A percentile compares a stretch with the other conserved stretches of the same genome.
phyloP scores from a whole-genome alignment of 192 early-diverging fungal genomes.

The Entrophospora sp. region DNA sequence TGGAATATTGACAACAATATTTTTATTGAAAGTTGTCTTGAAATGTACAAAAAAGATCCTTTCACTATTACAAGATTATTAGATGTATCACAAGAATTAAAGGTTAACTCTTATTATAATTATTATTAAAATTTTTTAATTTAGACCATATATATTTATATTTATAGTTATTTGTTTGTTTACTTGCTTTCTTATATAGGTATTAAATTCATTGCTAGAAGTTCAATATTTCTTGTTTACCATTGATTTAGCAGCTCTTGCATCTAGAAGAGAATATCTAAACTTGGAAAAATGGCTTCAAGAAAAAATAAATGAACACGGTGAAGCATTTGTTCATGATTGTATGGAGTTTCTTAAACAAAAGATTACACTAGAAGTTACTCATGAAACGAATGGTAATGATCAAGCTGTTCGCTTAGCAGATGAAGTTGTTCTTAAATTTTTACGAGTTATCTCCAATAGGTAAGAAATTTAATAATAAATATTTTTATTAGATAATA shows the following conservation, averaged over 20 bases:
- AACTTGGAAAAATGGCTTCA: conserved; percentile 81
- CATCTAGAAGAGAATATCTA: conserved; percentile 66
- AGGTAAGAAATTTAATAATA: conserved; percentile 29
- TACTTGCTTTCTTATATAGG: conserved; percentile 32
- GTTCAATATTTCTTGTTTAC: conserved; percentile 57
- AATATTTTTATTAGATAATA: neutral
- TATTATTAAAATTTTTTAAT: neutral
- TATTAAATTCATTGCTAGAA: conserved; percentile 61
- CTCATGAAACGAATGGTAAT: conserved; percentile 33
- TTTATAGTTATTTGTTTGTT: neutral
- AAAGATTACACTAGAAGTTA: conserved; percentile 45
- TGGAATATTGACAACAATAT: conserved; percentile 57
- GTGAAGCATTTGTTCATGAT: conserved; percentile 56
- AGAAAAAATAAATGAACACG: conserved; percentile 55
- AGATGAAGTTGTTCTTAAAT: conserved; percentile 55
- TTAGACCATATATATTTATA: neutral
- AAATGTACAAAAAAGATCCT: conserved; percentile 66
- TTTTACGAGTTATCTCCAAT: conserved; percentile 54
- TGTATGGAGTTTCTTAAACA: conserved; percentile 69
- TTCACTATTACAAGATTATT: conserved; percentile 49
- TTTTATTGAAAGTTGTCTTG: conserved; percentile 55
- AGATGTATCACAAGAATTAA: conserved; percentile 72
- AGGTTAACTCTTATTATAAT: conserved; percentile 33
- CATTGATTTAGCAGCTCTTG: conserved; percentile 73
- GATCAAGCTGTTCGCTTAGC: conserved; percentile 45